Evolutionary conservation across 768 basidiomycete genomes (phyloP).

Genomic region (Candolleomyces aberdarensis): DNA sequence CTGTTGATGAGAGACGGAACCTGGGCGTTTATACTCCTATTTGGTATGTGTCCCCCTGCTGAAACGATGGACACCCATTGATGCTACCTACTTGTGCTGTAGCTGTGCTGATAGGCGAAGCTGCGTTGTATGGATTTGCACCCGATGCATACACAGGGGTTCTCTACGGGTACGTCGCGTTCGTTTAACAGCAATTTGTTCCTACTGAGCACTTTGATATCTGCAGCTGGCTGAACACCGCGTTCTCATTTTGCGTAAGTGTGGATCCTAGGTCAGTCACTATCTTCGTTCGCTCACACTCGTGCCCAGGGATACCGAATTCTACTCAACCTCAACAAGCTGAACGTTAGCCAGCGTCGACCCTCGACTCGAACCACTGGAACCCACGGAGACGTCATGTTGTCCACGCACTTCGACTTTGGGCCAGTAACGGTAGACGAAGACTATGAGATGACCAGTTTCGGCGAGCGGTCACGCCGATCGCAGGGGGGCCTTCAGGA

Average conservation of each 20-base stretch:
- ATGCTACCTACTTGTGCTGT: neutral
- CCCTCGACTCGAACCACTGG: neutral
- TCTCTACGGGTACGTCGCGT: neutral
- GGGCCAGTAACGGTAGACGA: neutral
- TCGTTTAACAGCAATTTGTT: no score
- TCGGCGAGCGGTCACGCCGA: no score
- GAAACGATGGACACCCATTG: neutral
- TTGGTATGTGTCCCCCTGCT: slow-evolving; percentile 24
- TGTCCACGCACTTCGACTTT: neutral
- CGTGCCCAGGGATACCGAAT: slow-evolving; percentile 3
- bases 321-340: slow-evolving; percentile 5
- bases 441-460: neutral
- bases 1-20: slow-evolving; percentile 43
- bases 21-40: slow-evolving; percentile 38
- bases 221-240: slow-evolving; percentile 5
- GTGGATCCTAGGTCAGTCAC: neutral
- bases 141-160: slow-evolving; percentile 3
- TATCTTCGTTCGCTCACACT: neutral
- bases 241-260: slow-evolving; percentile 5
- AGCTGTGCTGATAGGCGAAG: slow-evolving; percentile 1
- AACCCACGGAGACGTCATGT: neutral
- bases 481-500: no score
- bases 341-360: neutral
- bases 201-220: no score
- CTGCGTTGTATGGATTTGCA: neutral